Base-by-base conservation (phyloP, 2,329 filamentous ascomycete species). In the Aspergillus sp. region DNA sequence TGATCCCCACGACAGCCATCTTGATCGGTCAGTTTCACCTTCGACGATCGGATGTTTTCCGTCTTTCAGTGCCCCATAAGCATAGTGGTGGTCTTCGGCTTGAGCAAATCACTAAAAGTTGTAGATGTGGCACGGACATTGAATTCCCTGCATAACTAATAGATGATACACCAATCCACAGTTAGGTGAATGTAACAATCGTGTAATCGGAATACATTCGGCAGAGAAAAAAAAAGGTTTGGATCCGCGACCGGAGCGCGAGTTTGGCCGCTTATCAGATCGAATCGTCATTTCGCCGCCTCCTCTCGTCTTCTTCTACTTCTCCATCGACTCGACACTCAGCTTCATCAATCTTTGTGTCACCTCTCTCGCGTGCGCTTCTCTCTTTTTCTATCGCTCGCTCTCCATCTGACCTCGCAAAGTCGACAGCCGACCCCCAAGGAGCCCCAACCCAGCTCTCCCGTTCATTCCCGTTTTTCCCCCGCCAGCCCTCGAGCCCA, bases 211-310 rank as follows among this genome's bases (percentile, higher is more conserved):
- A 60, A 55, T 52, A 49, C 55, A 32, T 22, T 30, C 17, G 4
- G 12, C 43, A 11, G n/a, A 22, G 3, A 57, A 22, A 42, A 39
- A 44, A 36, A 20, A 41, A 60, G 24, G 44, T 43, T 57, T 57
- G 59, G 66, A 72, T 72, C 69, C 68, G 69, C 71, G 71, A 71
- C 66, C 68, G 45, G 57, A 63, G 59, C 64, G 66, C 62, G 53
- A 61, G 62, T 59, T 57, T 59, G 47, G 44, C 48, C 48, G 47
- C 53, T 48, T 54, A 61, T 61, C 60, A 45, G 43, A 48, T 55
- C 52, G 39, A 57, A 45, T 55, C 50, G 39, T 56, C 51, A 53
- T 30, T 49, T 50, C 53, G 22, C 45, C 49, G 58, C 58, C 58
- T 54, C 48, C 30, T 50, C 50, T 50, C 30, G 43, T 51, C 32